phyloP scores from a whole-genome alignment of 305 asterid genomes.

The Fraxinus dipetala region DNA sequence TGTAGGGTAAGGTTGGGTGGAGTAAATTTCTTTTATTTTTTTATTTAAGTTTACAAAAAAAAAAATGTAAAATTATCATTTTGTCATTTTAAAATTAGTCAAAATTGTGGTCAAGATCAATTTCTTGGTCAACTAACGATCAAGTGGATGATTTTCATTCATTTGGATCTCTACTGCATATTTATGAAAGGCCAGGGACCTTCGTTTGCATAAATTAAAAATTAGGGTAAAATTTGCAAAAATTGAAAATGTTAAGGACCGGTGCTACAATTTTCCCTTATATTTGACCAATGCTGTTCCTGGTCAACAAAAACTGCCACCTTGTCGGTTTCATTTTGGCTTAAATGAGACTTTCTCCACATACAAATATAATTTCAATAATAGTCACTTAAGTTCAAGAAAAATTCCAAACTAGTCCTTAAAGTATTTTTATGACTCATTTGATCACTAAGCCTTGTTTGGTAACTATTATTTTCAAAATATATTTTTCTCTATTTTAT shows the following conservation, averaged over 20 bases:
- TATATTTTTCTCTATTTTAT: not conserved
- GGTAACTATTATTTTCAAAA: not conserved
- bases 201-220: no score
- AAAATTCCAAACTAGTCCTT: not conserved
- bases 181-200: not conserved
- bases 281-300: not conserved
- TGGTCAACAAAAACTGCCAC: not conserved
- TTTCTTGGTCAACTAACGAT: not conserved
- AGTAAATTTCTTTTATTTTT: not conserved
- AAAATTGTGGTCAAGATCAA: not conserved
- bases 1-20: not conserved
- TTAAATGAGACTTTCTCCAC: not conserved
- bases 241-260: not conserved
- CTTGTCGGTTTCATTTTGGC: not conserved
- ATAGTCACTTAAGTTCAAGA: not conserved
- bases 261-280: not conserved
- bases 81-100: not conserved
- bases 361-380: not conserved
- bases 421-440: not conserved
- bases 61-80: not conserved
- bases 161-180: not conserved
- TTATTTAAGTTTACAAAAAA: not conserved
- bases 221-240: not conserved
- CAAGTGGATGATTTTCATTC: not conserved
- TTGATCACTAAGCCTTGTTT: not conserved